These are phyloP conservation scores for Apiospora saccharicola DNA, from an alignment of 2,329 filamentous ascomycete genomes.

Conservation along the genomic window DNA sequence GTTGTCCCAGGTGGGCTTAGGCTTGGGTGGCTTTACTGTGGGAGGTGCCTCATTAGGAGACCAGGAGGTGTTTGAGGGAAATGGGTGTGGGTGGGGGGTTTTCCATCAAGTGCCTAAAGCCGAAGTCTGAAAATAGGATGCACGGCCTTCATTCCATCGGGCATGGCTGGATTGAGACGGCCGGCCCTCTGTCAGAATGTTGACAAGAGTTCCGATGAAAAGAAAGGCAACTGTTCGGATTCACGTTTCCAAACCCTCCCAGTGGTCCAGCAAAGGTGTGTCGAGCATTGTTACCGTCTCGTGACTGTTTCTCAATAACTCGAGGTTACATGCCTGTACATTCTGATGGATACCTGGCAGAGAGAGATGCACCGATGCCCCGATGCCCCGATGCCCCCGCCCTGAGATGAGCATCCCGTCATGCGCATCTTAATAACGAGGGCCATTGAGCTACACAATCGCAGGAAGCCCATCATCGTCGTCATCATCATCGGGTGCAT, in stretches of 20 bases:
- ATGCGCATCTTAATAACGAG: background rate
- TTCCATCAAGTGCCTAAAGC: background rate
- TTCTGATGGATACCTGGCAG: too few relatives aligned
- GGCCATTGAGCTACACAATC: background rate
- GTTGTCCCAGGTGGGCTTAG: constrained; percentile 7
- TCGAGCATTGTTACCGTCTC: constrained; percentile 8
- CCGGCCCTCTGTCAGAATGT: background rate
- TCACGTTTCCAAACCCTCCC: background rate
- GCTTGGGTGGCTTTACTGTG: background rate
- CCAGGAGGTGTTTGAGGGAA: constrained; percentile 16
- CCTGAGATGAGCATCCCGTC: background rate
- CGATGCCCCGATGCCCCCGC: background rate
- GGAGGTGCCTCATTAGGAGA: background rate
- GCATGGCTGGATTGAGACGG: background rate
- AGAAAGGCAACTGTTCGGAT: background rate
- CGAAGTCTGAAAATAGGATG: background rate
- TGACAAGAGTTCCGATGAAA: constrained; percentile 7
- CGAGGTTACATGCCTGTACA: background rate
- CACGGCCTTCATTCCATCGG: background rate
- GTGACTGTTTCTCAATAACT: background rate
- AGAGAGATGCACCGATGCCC: background rate
- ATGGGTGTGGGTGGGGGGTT: constrained; percentile 13
- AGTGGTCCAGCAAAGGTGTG: background rate
- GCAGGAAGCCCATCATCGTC: background rate
- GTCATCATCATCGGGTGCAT: background rate